These are phyloP conservation scores for Auricularia sp. DNA, from an alignment of 768 basidiomycete species.

Conservation along the genomic window DNA sequence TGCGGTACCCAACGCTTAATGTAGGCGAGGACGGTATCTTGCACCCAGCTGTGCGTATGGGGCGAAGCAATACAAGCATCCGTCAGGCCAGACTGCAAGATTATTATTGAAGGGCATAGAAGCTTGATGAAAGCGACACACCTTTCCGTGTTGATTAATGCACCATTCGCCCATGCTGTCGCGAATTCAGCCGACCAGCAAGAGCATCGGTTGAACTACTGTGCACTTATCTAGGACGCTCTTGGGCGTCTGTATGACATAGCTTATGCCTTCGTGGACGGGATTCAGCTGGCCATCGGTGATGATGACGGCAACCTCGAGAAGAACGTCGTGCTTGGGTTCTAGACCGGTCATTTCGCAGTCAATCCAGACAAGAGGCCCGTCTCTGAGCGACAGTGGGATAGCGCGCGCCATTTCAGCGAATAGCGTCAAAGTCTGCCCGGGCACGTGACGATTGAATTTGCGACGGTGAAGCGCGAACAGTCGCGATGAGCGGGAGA, in stretches of 20 bases:
- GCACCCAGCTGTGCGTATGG: conserved; percentile 49
- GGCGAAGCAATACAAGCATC: conserved; percentile 66
- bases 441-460: too few relatives aligned
- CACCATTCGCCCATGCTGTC: conserved; percentile 86
- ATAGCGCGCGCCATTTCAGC: conserved; percentile 2
- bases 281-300: conserved; percentile 74
- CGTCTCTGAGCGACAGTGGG: conserved; percentile 39
- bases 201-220: conserved; percentile 5
- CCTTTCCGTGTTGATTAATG: conserved; percentile 64
- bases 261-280: conserved; percentile 74
- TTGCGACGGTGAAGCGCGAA: too few relatives aligned
- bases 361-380: conserved; percentile 75
- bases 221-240: conserved; percentile 54
- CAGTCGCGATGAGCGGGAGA: too few relatives aligned
- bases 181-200: neutral
- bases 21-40: conserved; percentile 55
- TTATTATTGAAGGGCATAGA: too few relatives aligned
- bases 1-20: conserved; percentile 79
- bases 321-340: conserved; percentile 51
- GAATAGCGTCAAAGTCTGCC: too few relatives aligned
- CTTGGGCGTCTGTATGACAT: conserved; percentile 65
- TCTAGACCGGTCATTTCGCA: conserved; percentile 82
- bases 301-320: conserved; percentile 83
- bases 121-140: conserved; percentile 21
- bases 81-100: conserved; percentile 65